phyloP scores from a whole-genome alignment of 352 stramenopile species.

The Globisporangium ultimum region DNA sequence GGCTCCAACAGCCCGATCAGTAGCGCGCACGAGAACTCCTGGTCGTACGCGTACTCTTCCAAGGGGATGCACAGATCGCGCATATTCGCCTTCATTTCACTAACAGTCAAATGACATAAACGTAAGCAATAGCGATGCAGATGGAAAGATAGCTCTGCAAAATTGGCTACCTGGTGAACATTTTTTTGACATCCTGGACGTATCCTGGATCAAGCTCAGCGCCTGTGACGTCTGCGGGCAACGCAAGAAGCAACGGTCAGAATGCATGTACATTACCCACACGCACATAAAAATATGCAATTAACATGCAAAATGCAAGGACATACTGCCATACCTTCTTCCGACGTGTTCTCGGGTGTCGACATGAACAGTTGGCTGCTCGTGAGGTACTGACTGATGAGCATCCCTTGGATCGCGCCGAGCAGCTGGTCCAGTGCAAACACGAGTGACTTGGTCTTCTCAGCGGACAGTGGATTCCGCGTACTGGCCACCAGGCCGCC shows the following conservation, averaged over 20 bases:
- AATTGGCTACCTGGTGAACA: conserved; percentile 33
- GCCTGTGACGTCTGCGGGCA: conserved; percentile 25
- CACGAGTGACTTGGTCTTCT: conserved; percentile 41
- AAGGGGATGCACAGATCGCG: conserved; percentile 78
- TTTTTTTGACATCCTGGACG: conserved; percentile 55
- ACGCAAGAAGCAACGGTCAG: neutral
- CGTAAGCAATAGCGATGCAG: neutral
- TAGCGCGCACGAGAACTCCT: conserved; percentile 72
- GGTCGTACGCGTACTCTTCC: conserved; percentile 79
- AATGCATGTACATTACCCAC: neutral
- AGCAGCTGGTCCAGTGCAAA: conserved; percentile 65
- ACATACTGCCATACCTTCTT: conserved; percentile 30
- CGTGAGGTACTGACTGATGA: conserved; percentile 66
- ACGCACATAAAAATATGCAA: neutral
- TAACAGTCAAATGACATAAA: conserved; percentile 11
- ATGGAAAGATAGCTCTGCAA: neutral
- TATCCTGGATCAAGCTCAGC: conserved; percentile 73
- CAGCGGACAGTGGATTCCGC: conserved; percentile 26
- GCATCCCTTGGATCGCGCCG: conserved; percentile 58
- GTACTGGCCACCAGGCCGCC: conserved; percentile 46
- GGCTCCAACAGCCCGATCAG: conserved; percentile 74
- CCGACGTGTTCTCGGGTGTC: conserved; percentile 64
- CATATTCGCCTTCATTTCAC: conserved; percentile 86
- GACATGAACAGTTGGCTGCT: conserved; percentile 77
- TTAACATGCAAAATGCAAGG: neutral